Evolutionary conservation across 1,284 basidiomycete genomes (phyloP).

Genomic region (Agroathelia rolfsii): DNA sequence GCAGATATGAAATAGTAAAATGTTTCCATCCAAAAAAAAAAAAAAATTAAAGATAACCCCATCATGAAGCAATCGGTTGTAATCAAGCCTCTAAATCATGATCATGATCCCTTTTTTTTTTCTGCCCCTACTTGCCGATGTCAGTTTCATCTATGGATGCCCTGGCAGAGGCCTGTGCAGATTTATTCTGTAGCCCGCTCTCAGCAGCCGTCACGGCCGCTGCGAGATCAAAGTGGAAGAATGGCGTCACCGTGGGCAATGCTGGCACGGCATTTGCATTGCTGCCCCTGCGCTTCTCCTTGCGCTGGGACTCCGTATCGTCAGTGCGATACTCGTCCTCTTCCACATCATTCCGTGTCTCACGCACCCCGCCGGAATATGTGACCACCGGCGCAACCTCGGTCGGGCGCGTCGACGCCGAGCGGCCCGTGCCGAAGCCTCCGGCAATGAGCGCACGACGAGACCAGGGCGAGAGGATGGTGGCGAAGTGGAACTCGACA

Average conservation of each 20-base stretch:
- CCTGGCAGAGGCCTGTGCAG: constrained; percentile 7
- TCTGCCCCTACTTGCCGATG: too few relatives aligned
- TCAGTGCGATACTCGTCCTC: constrained; percentile 11
- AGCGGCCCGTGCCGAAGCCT: constrained; percentile 66
- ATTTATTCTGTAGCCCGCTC: constrained; percentile 10
- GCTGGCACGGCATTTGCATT: constrained; percentile 30
- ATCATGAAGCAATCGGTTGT: too few relatives aligned
- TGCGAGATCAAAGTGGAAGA: constrained; percentile 80
- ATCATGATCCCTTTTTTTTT: too few relatives aligned
- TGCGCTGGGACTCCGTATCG: constrained; percentile 29
- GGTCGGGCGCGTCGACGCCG: constrained; percentile 30
- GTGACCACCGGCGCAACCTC: constrained; percentile 74
- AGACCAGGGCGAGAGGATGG: constrained; percentile 90
- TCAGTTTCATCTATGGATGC: too few relatives aligned
- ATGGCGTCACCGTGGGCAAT: constrained; percentile 57
- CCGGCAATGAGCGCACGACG: constrained; percentile 81
- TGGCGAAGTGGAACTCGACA: constrained; percentile 87
- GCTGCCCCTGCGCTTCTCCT: constrained; percentile 12
- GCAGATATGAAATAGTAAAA: too few relatives aligned
- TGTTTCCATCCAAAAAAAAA: too few relatives aligned
- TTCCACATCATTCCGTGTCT: constrained; percentile 12
- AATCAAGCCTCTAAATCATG: too few relatives aligned
- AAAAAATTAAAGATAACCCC: too few relatives aligned
- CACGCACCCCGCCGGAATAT: constrained; percentile 34
- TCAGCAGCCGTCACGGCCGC: constrained; percentile 70